Evolutionary conservation across 441 rosid species (phyloP).

Genomic region (Bruguiera hainesii): DNA sequence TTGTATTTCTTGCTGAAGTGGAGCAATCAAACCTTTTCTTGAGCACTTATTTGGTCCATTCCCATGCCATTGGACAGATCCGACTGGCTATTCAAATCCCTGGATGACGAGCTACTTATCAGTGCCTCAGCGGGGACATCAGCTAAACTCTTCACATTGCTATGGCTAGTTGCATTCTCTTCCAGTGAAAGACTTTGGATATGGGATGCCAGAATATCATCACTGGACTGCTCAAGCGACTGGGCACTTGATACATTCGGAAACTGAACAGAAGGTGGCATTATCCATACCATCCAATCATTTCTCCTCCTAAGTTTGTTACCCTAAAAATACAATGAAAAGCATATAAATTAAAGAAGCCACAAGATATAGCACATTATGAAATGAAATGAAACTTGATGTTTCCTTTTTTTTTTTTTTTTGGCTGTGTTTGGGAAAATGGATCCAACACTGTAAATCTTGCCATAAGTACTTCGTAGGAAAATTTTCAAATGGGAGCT

Average conservation of each 20-base stretch:
- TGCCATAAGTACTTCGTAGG: background rate
- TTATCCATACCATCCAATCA: conserved; percentile 61
- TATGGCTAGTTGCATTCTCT: conserved; percentile 26
- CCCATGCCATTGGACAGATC: conserved; percentile 25
- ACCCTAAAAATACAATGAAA: conserved; percentile 37
- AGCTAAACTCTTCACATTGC: conserved; percentile 27
- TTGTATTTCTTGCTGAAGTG: conserved; percentile 14
- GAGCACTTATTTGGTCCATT: conserved; percentile 14
- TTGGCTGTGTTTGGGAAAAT: background rate
- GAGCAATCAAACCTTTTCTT: conserved; percentile 16
- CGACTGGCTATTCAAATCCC: conserved; percentile 32
- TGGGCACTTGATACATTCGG: conserved; percentile 33
- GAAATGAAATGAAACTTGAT: background rate
- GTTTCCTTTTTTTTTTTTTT: background rate
- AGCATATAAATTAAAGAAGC: conserved; percentile 2
- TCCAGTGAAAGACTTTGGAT: conserved; percentile 44
- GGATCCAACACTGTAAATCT: background rate
- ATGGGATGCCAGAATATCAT: conserved; percentile 30
- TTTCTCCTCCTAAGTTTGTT: conserved; percentile 60
- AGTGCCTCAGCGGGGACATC: conserved; percentile 23
- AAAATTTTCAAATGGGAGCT: background rate
- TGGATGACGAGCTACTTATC: conserved; percentile 30
- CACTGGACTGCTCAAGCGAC: conserved; percentile 25
- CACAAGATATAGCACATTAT: background rate
- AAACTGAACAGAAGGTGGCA: conserved; percentile 36